Percentiles rank a stretch among this genome's conserved stretches.
Evolutionary conservation across 129 eudicot species (phyloP).

Genomic region (Lactuca sativa): DNA sequence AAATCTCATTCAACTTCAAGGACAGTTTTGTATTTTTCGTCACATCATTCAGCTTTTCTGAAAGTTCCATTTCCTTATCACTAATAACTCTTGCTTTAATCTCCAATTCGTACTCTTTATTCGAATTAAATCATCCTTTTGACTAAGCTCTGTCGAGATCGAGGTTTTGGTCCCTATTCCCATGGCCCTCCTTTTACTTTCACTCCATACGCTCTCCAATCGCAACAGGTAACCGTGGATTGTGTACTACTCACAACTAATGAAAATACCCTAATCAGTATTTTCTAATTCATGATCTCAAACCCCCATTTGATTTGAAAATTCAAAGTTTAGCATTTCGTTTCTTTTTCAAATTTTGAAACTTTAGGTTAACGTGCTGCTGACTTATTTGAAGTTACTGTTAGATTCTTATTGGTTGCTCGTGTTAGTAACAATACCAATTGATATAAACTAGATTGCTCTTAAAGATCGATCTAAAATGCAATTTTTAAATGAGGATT

Average conservation of each 20-base stretch:
- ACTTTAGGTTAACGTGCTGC: neutral
- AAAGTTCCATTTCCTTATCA: no score
- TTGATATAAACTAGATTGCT: no score
- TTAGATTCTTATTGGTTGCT: neutral
- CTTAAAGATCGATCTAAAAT: no score
- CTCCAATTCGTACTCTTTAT: no score
- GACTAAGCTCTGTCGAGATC: slow-evolving; percentile 65
- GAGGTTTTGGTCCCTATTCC: slow-evolving; percentile 59
- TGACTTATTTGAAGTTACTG: neutral
- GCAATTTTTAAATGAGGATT: no score
- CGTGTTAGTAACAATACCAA: neutral
- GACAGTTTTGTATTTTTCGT: no score
- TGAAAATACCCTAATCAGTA: neutral
- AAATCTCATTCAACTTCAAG: no score
- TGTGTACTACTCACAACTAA: neutral
- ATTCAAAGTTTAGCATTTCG: slow-evolving; percentile 8
- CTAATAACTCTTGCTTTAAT: no score
- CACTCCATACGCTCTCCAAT: slow-evolving; percentile 54
- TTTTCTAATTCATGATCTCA: neutral
- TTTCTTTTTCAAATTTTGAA: neutral
- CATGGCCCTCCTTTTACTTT: slow-evolving; percentile 83
- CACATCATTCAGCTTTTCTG: no score
- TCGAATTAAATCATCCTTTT: no score
- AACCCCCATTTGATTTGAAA: slow-evolving; percentile 1
- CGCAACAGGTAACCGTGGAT: slow-evolving; percentile 47